Evolutionary conservation across 2,329 filamentous ascomycete genomes (phyloP), one percentile per base, ranked within the genome.

Genomic region (Aspergillus hortae): DNA sequence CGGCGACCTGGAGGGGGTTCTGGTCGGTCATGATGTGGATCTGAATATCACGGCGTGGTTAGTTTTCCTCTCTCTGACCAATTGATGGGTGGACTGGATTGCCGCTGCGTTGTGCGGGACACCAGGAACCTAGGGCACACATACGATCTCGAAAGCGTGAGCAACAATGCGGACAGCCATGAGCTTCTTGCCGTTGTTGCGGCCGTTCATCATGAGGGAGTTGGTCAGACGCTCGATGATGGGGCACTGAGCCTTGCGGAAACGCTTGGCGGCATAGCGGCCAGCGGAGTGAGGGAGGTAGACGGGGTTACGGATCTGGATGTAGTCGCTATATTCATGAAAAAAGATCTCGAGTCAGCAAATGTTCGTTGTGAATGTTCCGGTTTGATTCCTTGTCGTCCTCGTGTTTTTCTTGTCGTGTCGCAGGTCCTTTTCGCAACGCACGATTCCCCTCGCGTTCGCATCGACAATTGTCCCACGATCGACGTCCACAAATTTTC

Each of bases 1-100:
- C 94, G 74, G 92, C 92, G 74, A 99, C 87, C 85, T 99, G 94
- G 84, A 99, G 95, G 75, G 94, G 94, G 89, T 99, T 99, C 85
- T 97, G 94, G 85, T 99, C 94, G 85, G 95, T 97, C 91, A 97
- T 97, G 82, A 99, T 92, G 89, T 97, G 92, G 81, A 99, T 91
- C 92, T 96, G 75, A 52, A 48, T 30, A 41, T 23, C 17, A 11
- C 9, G 14, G 25, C 38, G n/a, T 30, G 21, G 52, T 54, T 36
- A 56, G 51, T 46, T 46, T 62, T 48, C 44, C 38, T n/a, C 15
- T 38, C 14, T 38, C 35, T 2, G 15, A 30, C 27, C 3, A 11
- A 30, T 30, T 9, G 35, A 38, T 17, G 6, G 35, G 11, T 14
- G 35, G 35, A 6, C 12, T 38, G 35, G 35, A 17, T 7, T 38